Conservation (phyloP, 306 rosid genomes). For the Cucurbita pepo region DNA sequence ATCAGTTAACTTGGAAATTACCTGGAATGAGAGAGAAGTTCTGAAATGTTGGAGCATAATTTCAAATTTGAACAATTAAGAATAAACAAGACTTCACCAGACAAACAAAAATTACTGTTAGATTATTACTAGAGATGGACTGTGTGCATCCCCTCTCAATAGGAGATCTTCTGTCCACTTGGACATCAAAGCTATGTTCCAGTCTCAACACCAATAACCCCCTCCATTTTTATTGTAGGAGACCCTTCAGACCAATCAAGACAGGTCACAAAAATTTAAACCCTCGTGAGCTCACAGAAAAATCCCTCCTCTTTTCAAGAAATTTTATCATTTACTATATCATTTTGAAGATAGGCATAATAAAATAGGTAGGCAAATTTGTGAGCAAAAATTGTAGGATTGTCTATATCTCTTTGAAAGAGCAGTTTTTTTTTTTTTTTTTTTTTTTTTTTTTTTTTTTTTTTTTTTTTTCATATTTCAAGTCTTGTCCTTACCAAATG, state of each 20-base stretch:
- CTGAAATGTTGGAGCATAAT: not conserved
- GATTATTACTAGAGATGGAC: not conserved
- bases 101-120: not conserved
- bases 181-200: not conserved
- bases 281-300: not conserved
- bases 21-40: conserved; percentile 19
- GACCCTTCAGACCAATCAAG: not conserved
- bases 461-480: not conserved
- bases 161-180: not conserved
- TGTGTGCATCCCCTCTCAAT: not conserved
- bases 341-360: not conserved
- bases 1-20: conserved; percentile 46
- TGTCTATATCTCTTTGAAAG: not conserved
- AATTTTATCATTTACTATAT: not conserved
- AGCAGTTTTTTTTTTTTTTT: not conserved
- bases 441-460: not conserved
- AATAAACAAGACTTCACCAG: not conserved
- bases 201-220: not conserved
- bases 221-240: not conserved
- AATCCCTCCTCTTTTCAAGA: not conserved
- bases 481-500: not conserved
- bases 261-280: not conserved
- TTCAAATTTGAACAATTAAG: not conserved
- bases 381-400: not conserved
- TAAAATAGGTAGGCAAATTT: not conserved